Evolutionary conservation across 2,329 filamentous ascomycete genomes (phyloP).

Genomic region (Trichoderma endophyticum): DNA sequence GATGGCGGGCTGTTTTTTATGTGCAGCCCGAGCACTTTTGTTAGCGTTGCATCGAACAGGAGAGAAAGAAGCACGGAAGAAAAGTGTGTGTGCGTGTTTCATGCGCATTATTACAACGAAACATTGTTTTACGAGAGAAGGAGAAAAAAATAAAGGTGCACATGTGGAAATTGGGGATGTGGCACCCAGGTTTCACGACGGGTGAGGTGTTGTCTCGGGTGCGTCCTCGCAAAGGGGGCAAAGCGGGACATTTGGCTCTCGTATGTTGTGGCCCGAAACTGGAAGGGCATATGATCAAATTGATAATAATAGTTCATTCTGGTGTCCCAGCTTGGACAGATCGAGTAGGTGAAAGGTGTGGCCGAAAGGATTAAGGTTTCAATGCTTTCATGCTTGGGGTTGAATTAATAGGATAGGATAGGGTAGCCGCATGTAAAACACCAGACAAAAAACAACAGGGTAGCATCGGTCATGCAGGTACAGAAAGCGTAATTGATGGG

Average conservation of each 20-base stretch:
- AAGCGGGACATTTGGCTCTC: neutral
- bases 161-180: constrained; percentile 16
- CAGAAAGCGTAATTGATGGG: neutral
- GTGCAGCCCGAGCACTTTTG: neutral
- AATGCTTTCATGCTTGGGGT: neutral
- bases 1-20: neutral
- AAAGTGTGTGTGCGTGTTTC: constrained; percentile 1
- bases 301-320: neutral
- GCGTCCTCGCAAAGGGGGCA: neutral
- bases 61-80: neutral
- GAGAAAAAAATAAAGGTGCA: too few relatives aligned
- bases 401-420: neutral
- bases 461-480: constrained; percentile 1
- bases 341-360: neutral
- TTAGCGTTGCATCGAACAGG: neutral
- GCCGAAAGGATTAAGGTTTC: neutral
- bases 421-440: neutral
- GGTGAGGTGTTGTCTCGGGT: constrained; percentile 12
- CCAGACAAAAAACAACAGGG: neutral
- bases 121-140: neutral
- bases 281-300: neutral
- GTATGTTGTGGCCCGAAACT: neutral
- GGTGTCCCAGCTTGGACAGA: neutral
- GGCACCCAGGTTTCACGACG: constrained; percentile 12
- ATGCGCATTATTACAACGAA: neutral